These are phyloP conservation scores for Xanthoconium purpureum DNA, from an alignment of 768 basidiomycete species.

Conservation along the genomic window DNA sequence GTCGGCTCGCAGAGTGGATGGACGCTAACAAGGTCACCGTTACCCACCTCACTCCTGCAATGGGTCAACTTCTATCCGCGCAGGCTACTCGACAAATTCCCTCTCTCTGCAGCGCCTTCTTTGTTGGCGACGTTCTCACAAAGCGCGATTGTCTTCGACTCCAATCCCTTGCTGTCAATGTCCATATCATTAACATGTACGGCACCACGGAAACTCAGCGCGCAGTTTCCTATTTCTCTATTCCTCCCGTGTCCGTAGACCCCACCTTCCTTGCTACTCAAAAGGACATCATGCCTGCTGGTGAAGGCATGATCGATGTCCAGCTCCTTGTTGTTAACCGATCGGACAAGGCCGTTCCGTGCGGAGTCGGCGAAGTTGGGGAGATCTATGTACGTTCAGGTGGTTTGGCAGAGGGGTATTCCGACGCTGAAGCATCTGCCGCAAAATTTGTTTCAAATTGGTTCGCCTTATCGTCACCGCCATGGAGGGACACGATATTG, in stretches of 20 bases:
- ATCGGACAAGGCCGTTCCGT: constrained; percentile 76
- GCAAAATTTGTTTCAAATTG: constrained; percentile 96
- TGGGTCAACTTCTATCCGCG: constrained; percentile 97
- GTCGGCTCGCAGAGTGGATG: constrained; percentile 98
- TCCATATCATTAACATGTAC: constrained; percentile 98
- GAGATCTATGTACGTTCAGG: constrained; percentile 98
- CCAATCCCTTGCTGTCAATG: constrained; percentile 88
- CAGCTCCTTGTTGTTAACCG: constrained; percentile 96
- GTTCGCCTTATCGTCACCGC: constrained; percentile 56
- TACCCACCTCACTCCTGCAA: constrained; percentile 98
- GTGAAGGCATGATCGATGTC: constrained; percentile 95
- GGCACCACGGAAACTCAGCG: constrained; percentile 99
- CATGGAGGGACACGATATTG: constrained; percentile 68
- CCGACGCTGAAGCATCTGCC: constrained; percentile 74
- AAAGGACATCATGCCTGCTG: constrained; percentile 98
- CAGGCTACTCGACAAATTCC: constrained; percentile 81
- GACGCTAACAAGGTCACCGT: constrained; percentile 84
- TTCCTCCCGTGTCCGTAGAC: constrained; percentile 80
- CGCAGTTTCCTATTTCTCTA: constrained; percentile 94
- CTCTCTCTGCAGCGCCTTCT: constrained; percentile 86
- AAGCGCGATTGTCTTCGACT: constrained; percentile 96
- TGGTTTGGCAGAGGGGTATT: constrained; percentile 92
- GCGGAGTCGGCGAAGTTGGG: constrained; percentile 94
- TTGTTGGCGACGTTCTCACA: constrained; percentile 98
- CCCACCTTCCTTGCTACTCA: constrained; percentile 88